phyloP scores from a whole-genome alignment of 768 basidiomycete species.

The Tylopilus plumbeoviolaceoides region DNA sequence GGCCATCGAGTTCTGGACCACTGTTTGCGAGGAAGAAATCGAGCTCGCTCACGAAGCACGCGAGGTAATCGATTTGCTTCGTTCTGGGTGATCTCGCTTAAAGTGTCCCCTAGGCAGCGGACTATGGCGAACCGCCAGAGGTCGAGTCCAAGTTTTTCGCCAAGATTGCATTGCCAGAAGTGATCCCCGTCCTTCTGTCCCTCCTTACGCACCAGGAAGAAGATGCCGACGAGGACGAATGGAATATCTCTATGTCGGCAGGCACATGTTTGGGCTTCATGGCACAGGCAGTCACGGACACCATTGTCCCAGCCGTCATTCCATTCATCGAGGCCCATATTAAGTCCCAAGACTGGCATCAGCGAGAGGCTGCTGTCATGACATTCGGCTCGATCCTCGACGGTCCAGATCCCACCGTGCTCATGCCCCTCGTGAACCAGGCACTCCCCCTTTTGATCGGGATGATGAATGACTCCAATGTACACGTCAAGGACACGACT shows the following conservation, averaged over 20 bases:
- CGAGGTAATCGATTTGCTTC: slow-evolving; percentile 52
- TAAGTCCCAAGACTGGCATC: slow-evolving; percentile 87
- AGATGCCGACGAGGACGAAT: slow-evolving; percentile 97
- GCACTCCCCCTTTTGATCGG: slow-evolving; percentile 90
- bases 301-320: slow-evolving; percentile 88
- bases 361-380: slow-evolving; percentile 97
- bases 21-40: slow-evolving; percentile 96
- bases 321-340: slow-evolving; percentile 98
- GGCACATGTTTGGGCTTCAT: slow-evolving; percentile 87
- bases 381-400: slow-evolving; percentile 97
- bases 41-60: slow-evolving; percentile 88
- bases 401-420: slow-evolving; percentile 84
- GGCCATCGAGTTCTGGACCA: slow-evolving; percentile 99
- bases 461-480: slow-evolving; percentile 87
- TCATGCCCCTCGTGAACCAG: slow-evolving; percentile 89
- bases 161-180: slow-evolving; percentile 91
- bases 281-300: slow-evolving; percentile 86
- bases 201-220: slow-evolving; percentile 93
- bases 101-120: slow-evolving; percentile 58
- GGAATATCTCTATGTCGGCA: slow-evolving; percentile 98
- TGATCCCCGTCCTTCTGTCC: slow-evolving; percentile 85
- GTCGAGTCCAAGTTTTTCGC: slow-evolving; percentile 88
- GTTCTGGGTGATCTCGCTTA: slow-evolving; percentile 1
- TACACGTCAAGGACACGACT: slow-evolving; percentile 92
- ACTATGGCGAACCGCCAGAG: slow-evolving; percentile 85